A percentile compares a stretch with the other conserved stretches of the same genome.
Conservation (phyloP, 345 rosid species). For the Dovyalis caffra region DNA sequence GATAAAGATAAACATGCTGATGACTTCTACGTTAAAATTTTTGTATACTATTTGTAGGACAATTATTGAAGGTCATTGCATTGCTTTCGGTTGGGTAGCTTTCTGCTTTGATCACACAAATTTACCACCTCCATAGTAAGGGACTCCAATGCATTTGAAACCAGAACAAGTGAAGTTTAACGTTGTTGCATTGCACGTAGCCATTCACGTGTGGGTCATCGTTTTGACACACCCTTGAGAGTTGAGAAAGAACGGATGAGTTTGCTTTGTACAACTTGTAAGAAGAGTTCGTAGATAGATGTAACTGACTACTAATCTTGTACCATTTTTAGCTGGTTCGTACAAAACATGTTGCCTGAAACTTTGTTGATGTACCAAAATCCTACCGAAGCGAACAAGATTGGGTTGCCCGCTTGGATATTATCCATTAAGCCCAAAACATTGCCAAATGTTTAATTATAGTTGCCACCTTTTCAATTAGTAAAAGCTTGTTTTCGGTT, state of each 20-base stretch:
- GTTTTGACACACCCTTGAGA: neutral
- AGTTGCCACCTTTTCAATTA: no score
- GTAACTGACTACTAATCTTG: no score
- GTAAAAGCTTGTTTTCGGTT: no score
- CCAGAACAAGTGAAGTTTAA: neutral
- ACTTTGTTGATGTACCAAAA: no score
- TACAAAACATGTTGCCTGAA: neutral
- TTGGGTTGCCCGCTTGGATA: no score
- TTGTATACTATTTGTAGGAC: no score
- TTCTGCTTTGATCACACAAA: constrained; percentile 12
- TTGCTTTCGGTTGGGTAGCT: constrained; percentile 2
- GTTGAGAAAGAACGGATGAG: neutral
- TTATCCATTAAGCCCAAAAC: no score
- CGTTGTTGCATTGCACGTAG: constrained; percentile 13
- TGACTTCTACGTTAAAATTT: no score
- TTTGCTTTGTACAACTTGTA: neutral
- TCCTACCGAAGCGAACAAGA: no score
- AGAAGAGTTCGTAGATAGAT: neutral
- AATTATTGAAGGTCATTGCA: neutral
- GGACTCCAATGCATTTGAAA: neutral
- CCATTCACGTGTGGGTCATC: neutral
- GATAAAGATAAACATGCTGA: no score
- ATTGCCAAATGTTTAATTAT: no score
- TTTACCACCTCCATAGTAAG: neutral
- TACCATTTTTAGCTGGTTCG: neutral